A percentile compares a stretch with the other conserved stretches of the same genome.
Evolutionary conservation across 176 grass and related monocot species (phyloP).

Genomic region (Paspalum vaginatum): DNA sequence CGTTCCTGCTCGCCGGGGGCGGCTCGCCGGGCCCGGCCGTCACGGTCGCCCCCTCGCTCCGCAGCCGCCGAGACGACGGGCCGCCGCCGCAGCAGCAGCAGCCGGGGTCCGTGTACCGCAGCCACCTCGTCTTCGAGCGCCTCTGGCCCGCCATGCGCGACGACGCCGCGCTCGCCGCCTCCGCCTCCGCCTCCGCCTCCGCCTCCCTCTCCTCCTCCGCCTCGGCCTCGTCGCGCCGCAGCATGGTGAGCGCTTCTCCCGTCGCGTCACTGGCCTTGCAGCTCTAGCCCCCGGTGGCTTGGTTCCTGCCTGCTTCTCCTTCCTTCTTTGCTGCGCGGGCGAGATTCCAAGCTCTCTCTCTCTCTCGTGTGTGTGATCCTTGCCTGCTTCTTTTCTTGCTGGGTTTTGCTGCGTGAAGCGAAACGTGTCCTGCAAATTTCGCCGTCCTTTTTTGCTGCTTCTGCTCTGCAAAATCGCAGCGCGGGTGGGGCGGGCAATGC

Average conservation of each 20-base stretch:
- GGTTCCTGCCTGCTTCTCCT: no score
- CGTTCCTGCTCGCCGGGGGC: slow-evolving; percentile 50
- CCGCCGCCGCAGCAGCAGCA: not conserved
- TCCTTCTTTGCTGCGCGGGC: not conserved
- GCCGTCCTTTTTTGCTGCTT: not conserved
- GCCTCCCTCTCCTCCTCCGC: slow-evolving; percentile 18
- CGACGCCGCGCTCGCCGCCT: slow-evolving; percentile 20
- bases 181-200: slow-evolving; percentile 24
- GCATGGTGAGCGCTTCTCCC: slow-evolving; percentile 35
- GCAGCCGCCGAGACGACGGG: slow-evolving; percentile 9
- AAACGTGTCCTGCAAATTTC: not conserved
- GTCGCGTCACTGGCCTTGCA: no score
- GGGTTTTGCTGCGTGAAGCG: not conserved
- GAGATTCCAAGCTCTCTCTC: not conserved
- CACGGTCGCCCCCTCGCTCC: slow-evolving; percentile 11
- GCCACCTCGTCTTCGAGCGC: slow-evolving; percentile 72
- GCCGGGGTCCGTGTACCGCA: slow-evolving; percentile 78
- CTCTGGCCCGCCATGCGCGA: slow-evolving; percentile 82
- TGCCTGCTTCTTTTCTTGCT: not conserved
- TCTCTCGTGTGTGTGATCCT: not conserved
- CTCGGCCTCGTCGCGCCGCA: slow-evolving; percentile 42
- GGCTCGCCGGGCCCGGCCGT: slow-evolving; percentile 12
- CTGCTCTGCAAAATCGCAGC: not conserved
- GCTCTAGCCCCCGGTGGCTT: not conserved
- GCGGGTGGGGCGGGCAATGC: not conserved